Conservation (phyloP, 2,329 filamentous ascomycete species). For the Dactylellina sp. region DNA sequence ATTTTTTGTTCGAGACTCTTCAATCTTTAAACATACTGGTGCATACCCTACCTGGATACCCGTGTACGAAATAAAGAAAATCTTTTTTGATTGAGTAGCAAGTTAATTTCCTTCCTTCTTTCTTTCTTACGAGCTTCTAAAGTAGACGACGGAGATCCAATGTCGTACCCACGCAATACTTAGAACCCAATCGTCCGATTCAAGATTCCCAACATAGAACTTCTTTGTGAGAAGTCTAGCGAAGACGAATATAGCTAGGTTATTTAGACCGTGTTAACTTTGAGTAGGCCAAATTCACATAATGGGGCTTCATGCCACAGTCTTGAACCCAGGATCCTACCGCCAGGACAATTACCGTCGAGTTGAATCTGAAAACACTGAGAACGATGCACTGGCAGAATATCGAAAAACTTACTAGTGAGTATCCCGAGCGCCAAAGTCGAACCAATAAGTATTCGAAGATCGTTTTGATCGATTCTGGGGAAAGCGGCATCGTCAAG, state of each 20-base stretch:
- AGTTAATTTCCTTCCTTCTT: too few relatives aligned
- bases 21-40: constrained; percentile 4
- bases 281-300: too few relatives aligned
- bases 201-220: constrained; percentile 28
- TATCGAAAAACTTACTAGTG: constrained; percentile 12
- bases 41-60: constrained; percentile 25
- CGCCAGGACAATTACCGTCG: too few relatives aligned
- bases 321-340: too few relatives aligned
- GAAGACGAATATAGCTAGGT: constrained; percentile 24
- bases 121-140: too few relatives aligned
- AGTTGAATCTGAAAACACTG: neutral
- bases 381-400: neutral
- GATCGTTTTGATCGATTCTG: neutral
- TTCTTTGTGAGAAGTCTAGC: constrained; percentile 16
- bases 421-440: constrained; percentile 17
- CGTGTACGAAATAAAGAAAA: too few relatives aligned
- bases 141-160: too few relatives aligned
- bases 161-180: constrained; percentile 45
- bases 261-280: too few relatives aligned
- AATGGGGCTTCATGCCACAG: too few relatives aligned
- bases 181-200: constrained; percentile 38
- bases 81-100: too few relatives aligned
- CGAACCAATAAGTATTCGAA: constrained; percentile 14
- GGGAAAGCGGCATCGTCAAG: neutral
- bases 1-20: neutral